These are phyloP conservation scores for Metschnikowia lachancei DNA, from an alignment of 805 yeast genomes.

Conservation along the genomic window DNA sequence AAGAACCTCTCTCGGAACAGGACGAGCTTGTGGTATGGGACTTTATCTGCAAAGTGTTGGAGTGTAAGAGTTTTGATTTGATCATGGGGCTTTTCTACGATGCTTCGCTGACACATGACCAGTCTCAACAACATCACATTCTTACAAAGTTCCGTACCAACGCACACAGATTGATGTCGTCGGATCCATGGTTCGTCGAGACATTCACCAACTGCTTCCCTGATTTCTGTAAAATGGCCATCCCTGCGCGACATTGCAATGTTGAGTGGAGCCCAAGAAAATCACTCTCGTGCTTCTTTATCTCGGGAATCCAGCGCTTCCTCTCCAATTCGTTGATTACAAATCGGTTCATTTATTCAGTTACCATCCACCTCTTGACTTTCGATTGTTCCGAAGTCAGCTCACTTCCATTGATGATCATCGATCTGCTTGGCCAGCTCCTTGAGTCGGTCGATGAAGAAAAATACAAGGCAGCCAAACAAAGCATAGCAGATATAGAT, in stretches of 20 bases:
- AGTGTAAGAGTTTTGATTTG: slow-evolving; percentile 10
- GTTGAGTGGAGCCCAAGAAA: slow-evolving; percentile 6
- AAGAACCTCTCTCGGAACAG: slow-evolving; percentile 8
- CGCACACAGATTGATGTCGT: slow-evolving; percentile 6
- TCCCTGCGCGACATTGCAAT: slow-evolving; percentile 4
- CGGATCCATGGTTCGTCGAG: slow-evolving; percentile 7
- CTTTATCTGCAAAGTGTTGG: slow-evolving; percentile 12
- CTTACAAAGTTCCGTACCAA: slow-evolving; percentile 5
- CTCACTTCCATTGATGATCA: slow-evolving; percentile 3
- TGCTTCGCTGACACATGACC: neutral
- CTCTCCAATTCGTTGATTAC: slow-evolving; percentile 11
- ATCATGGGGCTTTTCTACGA: slow-evolving; percentile 14
- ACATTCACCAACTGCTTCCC: slow-evolving; percentile 13
- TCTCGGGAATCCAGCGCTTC: slow-evolving; percentile 5
- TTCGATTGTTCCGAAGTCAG: slow-evolving; percentile 10
- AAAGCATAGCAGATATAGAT: neutral
- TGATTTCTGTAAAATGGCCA: slow-evolving; percentile 3
- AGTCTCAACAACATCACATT: neutral
- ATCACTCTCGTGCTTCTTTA: slow-evolving; percentile 12
- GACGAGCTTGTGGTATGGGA: slow-evolving; percentile 13
- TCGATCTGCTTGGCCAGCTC: slow-evolving; percentile 1
- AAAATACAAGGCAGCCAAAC: slow-evolving; percentile 2
- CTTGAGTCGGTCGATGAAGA: slow-evolving; percentile 1
- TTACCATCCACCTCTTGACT: slow-evolving; percentile 6
- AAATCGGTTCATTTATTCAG: slow-evolving; percentile 11